Percentiles rank a stretch among this genome's conserved stretches.
Conservation (phyloP, 495 filamentous ascomycete species). For the Penicillium robsamsonii region DNA sequence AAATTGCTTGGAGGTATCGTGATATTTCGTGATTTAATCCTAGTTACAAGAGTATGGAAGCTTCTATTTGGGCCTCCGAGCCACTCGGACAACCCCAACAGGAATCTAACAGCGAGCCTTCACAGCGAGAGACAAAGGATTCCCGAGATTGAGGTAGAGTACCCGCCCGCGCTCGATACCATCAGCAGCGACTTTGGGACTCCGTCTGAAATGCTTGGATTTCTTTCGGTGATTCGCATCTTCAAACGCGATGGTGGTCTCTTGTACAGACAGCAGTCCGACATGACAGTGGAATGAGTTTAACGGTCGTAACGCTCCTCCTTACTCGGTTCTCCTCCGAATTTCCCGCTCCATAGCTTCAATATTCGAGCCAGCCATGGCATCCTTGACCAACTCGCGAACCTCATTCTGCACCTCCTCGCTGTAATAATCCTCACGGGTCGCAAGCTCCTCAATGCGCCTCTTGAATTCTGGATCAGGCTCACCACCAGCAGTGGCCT, state of each 20-base stretch:
- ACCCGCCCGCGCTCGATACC: background rate
- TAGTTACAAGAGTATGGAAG: background rate
- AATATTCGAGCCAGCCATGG: constrained; percentile 54
- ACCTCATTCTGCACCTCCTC: constrained; percentile 68
- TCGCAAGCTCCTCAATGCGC: constrained; percentile 74
- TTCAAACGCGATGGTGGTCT: background rate
- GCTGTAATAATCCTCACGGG: constrained; percentile 67
- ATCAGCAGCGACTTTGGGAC: background rate
- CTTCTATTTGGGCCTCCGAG: background rate
- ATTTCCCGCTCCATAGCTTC: constrained; percentile 57
- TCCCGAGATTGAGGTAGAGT: no score
- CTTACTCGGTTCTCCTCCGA: constrained; percentile 57
- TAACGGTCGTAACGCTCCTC: background rate
- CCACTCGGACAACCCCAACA: background rate
- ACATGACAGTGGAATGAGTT: background rate
- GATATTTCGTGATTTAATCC: constrained; percentile 4
- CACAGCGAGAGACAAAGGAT: background rate
- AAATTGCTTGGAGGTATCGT: background rate
- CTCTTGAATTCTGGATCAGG: constrained; percentile 70
- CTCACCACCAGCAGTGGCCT: constrained; percentile 44
- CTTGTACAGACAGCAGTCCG: background rate
- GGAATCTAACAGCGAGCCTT: background rate
- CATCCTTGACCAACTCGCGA: constrained; percentile 67
- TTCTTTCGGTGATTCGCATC: background rate
- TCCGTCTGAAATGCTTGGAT: background rate